phyloP scores from a whole-genome alignment of 2,329 filamentous ascomycete genomes.

The Helminthosporium solani region DNA sequence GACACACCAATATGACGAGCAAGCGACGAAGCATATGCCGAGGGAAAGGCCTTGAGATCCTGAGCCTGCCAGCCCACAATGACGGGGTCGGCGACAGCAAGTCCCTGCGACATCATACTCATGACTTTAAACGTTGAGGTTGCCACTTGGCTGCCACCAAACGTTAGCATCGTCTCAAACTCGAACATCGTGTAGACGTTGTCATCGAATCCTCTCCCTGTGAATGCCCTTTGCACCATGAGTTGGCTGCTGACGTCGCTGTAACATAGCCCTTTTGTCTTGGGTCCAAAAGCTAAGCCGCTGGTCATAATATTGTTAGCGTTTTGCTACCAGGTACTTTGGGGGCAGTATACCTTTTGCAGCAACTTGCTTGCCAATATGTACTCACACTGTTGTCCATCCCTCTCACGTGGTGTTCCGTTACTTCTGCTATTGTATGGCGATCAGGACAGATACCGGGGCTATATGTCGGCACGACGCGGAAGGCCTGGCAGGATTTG shows the following conservation, averaged over 20 bases:
- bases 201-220: not conserved
- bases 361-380: conserved; percentile 4
- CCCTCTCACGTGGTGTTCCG: not conserved
- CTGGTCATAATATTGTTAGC: not conserved
- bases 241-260: not conserved
- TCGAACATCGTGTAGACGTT: not conserved
- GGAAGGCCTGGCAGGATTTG: conserved; percentile 6
- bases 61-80: conserved; percentile 10
- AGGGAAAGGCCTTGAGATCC: conserved; percentile 7
- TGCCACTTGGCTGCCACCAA: not conserved
- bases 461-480: conserved; percentile 6
- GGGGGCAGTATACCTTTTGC: not conserved
- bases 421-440: conserved; percentile 6
- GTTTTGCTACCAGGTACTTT: not conserved
- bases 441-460: conserved; percentile 11
- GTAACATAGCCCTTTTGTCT: not conserved
- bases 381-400: not conserved
- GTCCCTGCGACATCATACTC: conserved; percentile 1
- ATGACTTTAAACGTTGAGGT: conserved; percentile 1
- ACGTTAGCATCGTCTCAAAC: not conserved
- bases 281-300: not conserved
- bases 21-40: conserved; percentile 6
- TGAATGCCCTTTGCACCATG: not conserved
- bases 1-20: conserved; percentile 5
- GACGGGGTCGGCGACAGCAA: conserved; percentile 11